Percentiles rank a stretch among this genome's conserved stretches.
Conservation (phyloP, 352 stramenopile genomes). For the Globisporangium alternatum region DNA sequence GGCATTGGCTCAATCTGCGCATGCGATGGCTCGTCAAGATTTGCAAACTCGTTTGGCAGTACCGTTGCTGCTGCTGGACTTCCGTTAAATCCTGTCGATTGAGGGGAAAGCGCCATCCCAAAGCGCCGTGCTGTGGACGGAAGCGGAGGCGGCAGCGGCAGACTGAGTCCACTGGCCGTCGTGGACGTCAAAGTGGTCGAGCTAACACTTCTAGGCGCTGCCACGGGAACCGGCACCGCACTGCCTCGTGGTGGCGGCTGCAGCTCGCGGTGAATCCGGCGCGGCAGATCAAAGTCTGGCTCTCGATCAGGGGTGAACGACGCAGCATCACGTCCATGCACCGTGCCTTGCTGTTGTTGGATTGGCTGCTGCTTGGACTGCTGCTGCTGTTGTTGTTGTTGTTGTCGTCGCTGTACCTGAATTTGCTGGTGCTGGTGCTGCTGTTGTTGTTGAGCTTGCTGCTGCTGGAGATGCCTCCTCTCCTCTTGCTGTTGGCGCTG, state of each 20-base stretch:
- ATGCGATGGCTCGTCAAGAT: background rate
- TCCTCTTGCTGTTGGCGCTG: conserved; percentile 28
- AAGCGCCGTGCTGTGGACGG: conserved; percentile 14
- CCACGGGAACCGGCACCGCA: background rate
- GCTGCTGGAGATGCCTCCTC: background rate
- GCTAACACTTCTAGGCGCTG: background rate
- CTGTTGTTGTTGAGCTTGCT: background rate
- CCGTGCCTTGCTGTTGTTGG: background rate
- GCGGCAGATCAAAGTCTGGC: conserved; percentile 20
- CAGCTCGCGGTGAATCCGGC: conserved; percentile 40
- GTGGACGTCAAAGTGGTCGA: background rate
- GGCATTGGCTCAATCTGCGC: background rate
- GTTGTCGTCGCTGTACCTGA: background rate
- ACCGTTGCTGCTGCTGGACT: background rate
- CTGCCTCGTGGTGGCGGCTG: conserved; percentile 7
- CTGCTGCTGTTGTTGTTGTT: background rate
- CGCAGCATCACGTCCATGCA: background rate
- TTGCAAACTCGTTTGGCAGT: background rate
- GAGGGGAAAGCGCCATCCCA: background rate
- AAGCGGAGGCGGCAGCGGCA: conserved; percentile 13
- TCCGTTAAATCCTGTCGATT: background rate
- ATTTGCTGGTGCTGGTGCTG: conserved; percentile 7
- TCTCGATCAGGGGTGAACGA: conserved; percentile 20
- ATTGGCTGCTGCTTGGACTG: background rate
- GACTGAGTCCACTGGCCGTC: conserved; percentile 1